phyloP scores from a whole-genome alignment of 2,329 filamentous ascomycete genomes.

The Diaporthe vaccinii region DNA sequence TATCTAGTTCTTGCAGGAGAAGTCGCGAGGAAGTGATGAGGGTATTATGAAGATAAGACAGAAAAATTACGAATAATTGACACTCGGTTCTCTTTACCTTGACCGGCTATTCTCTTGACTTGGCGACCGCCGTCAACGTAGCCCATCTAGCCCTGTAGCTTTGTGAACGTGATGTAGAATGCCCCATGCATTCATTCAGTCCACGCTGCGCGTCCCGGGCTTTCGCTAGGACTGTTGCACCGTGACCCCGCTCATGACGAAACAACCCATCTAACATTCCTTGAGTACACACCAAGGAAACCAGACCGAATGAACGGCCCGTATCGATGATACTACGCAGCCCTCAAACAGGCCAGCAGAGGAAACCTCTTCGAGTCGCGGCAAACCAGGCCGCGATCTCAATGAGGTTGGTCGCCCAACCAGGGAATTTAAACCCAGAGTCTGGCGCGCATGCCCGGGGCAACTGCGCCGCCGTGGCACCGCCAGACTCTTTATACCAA shows the following conservation, averaged over 20 bases:
- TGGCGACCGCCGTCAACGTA: neutral
- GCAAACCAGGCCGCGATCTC: constrained; percentile 37
- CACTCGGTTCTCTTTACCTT: neutral
- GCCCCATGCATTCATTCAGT: neutral
- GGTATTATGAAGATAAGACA: neutral
- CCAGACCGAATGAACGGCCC: neutral
- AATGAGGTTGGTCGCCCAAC: constrained; percentile 40
- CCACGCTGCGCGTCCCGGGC: neutral
- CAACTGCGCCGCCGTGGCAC: neutral
- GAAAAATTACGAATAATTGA: neutral
- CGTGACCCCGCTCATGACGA: neutral
- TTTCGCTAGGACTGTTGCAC: neutral
- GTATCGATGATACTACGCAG: neutral
- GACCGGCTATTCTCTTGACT: neutral
- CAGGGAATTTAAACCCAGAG: constrained; percentile 38
- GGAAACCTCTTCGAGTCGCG: constrained; percentile 37
- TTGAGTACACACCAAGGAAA: too few species aligned
- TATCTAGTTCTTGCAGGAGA: neutral
- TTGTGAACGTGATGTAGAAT: neutral
- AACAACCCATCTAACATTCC: neutral
- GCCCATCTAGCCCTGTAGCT: too few species aligned
- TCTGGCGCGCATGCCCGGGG: constrained; percentile 5
- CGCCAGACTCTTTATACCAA: constrained; percentile 14
- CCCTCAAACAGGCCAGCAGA: neutral
- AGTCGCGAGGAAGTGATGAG: neutral